Conservation (phyloP, 208 protist genomes). For the Leishmania braziliensis region DNA sequence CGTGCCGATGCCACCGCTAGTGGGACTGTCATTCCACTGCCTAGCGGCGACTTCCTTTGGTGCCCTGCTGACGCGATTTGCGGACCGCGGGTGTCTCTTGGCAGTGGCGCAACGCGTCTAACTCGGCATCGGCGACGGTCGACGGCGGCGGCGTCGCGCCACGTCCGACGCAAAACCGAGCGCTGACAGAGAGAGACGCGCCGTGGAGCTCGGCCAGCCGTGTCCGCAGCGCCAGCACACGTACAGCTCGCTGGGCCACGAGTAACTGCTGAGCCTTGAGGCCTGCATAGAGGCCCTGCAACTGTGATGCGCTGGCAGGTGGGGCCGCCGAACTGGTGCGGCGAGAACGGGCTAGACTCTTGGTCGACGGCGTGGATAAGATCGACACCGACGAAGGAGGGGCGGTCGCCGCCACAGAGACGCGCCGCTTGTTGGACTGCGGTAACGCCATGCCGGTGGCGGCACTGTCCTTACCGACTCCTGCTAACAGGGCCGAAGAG, state of each 20-base stretch:
- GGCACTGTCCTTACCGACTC: background rate
- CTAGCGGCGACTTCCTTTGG: conserved; percentile 16
- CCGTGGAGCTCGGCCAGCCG: conserved; percentile 29
- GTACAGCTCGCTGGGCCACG: conserved; percentile 34
- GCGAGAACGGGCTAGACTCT: conserved; percentile 11
- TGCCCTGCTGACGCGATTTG: conserved; percentile 19
- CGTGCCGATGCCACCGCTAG: no score
- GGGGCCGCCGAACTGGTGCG: conserved; percentile 11
- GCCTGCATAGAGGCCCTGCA: conserved; percentile 10
- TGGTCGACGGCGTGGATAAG: background rate
- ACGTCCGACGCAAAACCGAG: conserved; percentile 46
- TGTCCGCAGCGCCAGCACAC: conserved; percentile 30
- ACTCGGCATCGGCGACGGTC: conserved; percentile 22
- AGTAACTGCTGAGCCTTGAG: conserved; percentile 15
- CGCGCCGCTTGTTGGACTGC: background rate
- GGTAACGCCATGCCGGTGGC: background rate
- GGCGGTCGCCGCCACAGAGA: background rate
- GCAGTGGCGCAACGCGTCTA: conserved; percentile 24
- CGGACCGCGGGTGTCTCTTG: conserved; percentile 1
- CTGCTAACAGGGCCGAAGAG: background rate
- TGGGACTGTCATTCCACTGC: background rate
- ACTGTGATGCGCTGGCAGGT: background rate
- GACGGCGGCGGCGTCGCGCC: conserved; percentile 32
- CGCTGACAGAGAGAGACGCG: conserved; percentile 33
- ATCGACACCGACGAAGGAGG: background rate